Evolutionary conservation across 2,329 filamentous ascomycete genomes (phyloP).

Genomic region (Meredithiella fracta): DNA sequence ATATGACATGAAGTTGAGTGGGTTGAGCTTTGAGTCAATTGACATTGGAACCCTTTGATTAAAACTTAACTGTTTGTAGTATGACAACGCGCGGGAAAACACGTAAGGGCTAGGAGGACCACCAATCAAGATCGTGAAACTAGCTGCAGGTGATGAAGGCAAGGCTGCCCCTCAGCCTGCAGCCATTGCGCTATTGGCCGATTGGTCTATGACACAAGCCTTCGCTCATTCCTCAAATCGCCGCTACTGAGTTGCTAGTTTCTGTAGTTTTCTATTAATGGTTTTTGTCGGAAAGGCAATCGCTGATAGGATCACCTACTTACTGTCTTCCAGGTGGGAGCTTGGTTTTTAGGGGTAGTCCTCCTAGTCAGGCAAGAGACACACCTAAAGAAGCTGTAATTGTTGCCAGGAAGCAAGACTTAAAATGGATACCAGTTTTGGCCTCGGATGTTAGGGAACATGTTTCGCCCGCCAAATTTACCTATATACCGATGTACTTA

Average conservation of each 20-base stretch:
- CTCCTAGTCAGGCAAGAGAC: not conserved
- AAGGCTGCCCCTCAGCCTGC: constrained; percentile 1
- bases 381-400: not conserved
- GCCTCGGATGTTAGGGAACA: not conserved
- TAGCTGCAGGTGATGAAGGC: not conserved
- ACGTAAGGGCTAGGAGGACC: not conserved
- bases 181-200: not conserved
- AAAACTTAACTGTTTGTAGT: not conserved
- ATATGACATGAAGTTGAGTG: no score
- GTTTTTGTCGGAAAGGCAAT: not conserved
- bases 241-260: not conserved
- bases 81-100: not conserved
- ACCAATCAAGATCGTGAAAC: not conserved
- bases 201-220: not conserved
- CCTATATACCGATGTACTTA: not conserved
- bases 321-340: no score
- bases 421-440: not conserved
- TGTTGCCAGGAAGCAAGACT: not conserved
- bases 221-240: not conserved
- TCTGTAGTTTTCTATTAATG: not conserved
- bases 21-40: no score
- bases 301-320: no score
- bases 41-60: no score
- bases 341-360: constrained; percentile 1
- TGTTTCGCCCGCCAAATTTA: not conserved